A percentile compares a stretch with the other conserved stretches of the same genome.
Evolutionary conservation across 164 flowering plant species (phyloP).

Genomic region (Akebia trifoliata): DNA sequence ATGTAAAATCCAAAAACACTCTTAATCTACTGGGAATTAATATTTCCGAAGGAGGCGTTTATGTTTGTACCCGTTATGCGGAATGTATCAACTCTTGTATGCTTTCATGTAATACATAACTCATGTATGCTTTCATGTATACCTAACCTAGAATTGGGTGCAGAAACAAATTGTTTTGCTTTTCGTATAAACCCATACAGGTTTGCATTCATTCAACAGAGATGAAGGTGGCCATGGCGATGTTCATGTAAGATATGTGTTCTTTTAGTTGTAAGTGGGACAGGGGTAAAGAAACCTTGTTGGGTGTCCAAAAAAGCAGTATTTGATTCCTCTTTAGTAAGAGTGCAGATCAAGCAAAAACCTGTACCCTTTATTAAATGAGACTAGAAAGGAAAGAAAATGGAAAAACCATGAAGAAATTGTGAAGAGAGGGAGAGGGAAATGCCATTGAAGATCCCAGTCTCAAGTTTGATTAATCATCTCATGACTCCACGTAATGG

Average conservation of each 20-base stretch:
- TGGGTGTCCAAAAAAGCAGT: too few species aligned
- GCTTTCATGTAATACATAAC: too few species aligned
- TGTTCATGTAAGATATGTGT: too few species aligned
- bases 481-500: slow-evolving; percentile 14
- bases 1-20: too few species aligned
- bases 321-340: background rate
- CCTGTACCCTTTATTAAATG: background rate
- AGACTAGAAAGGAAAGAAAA: background rate
- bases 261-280: too few species aligned
- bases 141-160: slow-evolving; percentile 6
- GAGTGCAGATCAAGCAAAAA: slow-evolving; percentile 16
- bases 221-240: slow-evolving; percentile 1
- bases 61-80: slow-evolving; percentile 1
- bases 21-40: too few species aligned
- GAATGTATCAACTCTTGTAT: slow-evolving; percentile 12
- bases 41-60: background rate
- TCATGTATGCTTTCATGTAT: too few species aligned
- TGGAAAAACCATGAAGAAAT: too few species aligned
- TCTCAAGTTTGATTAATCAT: too few species aligned
- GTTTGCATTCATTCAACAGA: too few species aligned
- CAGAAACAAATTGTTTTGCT: slow-evolving; percentile 7
- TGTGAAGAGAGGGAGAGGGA: slow-evolving; percentile 7
- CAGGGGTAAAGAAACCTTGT: too few species aligned
- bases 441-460: slow-evolving; percentile 11
- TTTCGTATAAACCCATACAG: too few species aligned